These are phyloP conservation scores for Ceratocystis eucalypticola DNA, from an alignment of 2,329 filamentous ascomycete genomes.

Conservation along the genomic window DNA sequence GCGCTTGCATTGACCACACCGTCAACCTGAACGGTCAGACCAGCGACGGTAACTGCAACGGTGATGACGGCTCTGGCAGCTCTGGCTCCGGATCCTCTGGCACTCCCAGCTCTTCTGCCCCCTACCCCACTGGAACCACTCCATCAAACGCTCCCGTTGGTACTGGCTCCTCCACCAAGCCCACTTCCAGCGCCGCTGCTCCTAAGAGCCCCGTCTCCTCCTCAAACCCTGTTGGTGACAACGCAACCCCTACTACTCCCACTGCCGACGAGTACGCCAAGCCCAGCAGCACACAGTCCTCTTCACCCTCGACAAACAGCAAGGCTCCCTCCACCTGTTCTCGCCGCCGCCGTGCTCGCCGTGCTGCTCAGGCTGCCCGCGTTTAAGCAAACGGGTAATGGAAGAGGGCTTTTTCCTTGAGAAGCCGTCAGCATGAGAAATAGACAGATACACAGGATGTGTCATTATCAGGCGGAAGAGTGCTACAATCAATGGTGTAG, in stretches of 20 bases:
- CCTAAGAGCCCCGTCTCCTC: background rate
- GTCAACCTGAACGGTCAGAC: slow-evolving; percentile 27
- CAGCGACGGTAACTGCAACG: slow-evolving; percentile 29
- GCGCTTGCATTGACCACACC: slow-evolving; percentile 28
- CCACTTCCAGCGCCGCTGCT: too few relatives aligned
- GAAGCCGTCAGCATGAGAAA: too few relatives aligned
- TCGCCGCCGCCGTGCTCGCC: slow-evolving; percentile 12
- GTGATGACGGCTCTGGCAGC: slow-evolving; percentile 14
- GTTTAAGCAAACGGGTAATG: background rate
- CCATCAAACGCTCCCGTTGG: slow-evolving; percentile 12
- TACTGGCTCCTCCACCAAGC: background rate
- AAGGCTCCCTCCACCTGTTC: background rate
- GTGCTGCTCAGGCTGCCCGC: slow-evolving; percentile 2
- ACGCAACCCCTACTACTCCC: slow-evolving; percentile 11
- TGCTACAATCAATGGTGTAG: too few relatives aligned
- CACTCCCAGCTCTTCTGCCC: background rate
- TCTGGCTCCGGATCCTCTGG: background rate
- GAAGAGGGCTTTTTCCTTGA: background rate
- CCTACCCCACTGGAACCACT: slow-evolving; percentile 10
- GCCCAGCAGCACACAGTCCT: background rate
- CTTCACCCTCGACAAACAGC: background rate
- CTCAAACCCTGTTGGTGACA: background rate
- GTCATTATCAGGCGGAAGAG: too few relatives aligned
- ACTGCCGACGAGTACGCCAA: background rate
- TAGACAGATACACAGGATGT: too few relatives aligned